Evolutionary conservation across 495 filamentous ascomycete species (phyloP).

Genomic region (Neurospora africana): DNA sequence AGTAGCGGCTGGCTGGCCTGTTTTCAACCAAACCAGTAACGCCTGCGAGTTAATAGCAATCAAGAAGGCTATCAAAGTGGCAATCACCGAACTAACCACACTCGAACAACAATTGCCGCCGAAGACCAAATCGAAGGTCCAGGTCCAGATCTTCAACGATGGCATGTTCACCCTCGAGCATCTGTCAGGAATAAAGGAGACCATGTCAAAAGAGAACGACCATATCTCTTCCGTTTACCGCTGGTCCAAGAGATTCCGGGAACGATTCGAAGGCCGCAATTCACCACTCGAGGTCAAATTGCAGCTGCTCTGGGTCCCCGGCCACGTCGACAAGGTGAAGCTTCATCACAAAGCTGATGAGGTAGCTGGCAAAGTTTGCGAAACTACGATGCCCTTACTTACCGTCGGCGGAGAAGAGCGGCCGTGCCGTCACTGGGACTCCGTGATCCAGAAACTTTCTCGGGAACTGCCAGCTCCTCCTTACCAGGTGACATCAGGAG

Average conservation of each 20-base stretch:
- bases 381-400: neutral
- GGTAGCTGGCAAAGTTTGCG: neutral
- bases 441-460: neutral
- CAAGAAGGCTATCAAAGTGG: neutral
- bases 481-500: too few relatives aligned
- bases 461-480: neutral
- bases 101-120: neutral
- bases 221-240: neutral
- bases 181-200: neutral
- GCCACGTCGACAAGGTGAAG: neutral
- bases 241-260: neutral
- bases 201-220: neutral
- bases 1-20: neutral
- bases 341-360: neutral
- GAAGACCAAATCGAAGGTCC: neutral
- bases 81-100: neutral
- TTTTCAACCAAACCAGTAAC: fast-evolving
- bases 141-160: neutral
- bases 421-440: neutral
- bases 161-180: neutral
- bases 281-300: neutral
- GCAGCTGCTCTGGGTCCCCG: neutral
- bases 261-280: neutral
- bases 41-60: neutral
- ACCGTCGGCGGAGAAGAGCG: neutral